Conservation (phyloP, 2,329 filamentous ascomycete genomes). For the Aspergillus felis region DNA sequence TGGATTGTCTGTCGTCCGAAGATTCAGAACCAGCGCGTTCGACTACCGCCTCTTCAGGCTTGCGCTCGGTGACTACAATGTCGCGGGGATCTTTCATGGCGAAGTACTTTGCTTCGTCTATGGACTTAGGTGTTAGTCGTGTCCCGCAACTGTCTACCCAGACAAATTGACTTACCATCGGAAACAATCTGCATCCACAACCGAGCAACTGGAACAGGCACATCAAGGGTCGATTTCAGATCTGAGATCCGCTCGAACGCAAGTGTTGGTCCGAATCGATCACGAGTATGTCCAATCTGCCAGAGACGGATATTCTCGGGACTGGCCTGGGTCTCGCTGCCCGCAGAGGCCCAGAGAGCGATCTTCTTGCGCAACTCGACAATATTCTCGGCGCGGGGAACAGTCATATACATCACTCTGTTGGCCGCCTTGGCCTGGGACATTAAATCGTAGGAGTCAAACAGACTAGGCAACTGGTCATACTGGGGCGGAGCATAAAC, state of each 20-base stretch:
- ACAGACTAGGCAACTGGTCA: constrained; percentile 34
- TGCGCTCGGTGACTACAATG: constrained; percentile 20
- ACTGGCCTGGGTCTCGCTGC: constrained; percentile 14
- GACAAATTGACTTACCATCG: constrained; percentile 24
- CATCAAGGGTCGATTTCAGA: constrained; percentile 25
- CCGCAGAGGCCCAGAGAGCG: constrained; percentile 27
- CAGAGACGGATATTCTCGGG: constrained; percentile 39
- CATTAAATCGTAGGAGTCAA: constrained; percentile 45
- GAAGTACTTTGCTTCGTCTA: constrained; percentile 34
- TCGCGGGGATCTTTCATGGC: constrained; percentile 32
- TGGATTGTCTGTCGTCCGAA: constrained; percentile 15
- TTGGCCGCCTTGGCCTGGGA: constrained; percentile 32
- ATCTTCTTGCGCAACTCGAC: constrained; percentile 37
- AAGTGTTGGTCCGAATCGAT: constrained; percentile 30
- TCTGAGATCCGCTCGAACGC: constrained; percentile 33
- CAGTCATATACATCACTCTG: constrained; percentile 32
- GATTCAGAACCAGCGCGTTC: constrained; percentile 24
- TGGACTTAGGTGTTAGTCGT: constrained; percentile 5
- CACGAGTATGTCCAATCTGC: constrained; percentile 35
- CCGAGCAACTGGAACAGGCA: constrained; percentile 25
- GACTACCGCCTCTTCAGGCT: constrained; percentile 27
- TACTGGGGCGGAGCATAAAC: constrained; percentile 36
- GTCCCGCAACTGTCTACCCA: neutral
- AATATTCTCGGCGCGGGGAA: constrained; percentile 32
- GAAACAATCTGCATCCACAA: constrained; percentile 40